phyloP scores from a whole-genome alignment of 1,139 yeast genomes.

The Lodderomyces jiufengensis region DNA sequence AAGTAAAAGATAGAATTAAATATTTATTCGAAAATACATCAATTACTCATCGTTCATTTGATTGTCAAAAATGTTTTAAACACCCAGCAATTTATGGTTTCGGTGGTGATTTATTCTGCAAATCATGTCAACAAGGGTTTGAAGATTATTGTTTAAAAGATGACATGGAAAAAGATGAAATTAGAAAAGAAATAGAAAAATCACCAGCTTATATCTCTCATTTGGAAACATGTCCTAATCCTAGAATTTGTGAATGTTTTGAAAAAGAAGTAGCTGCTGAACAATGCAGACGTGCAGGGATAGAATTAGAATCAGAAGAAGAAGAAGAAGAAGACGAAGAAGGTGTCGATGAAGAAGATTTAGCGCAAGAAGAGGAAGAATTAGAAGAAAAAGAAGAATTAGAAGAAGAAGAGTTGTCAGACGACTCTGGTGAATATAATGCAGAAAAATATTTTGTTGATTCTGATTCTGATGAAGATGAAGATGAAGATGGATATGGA shows the following conservation, averaged over 20 bases:
- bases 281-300: neutral
- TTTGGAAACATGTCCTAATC: no score
- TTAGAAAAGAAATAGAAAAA: no score
- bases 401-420: no score
- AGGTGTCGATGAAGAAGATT: neutral
- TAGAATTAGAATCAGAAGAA: neutral
- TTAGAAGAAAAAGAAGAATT: neutral
- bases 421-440: neutral
- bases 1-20: slow-evolving; percentile 3
- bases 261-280: no score
- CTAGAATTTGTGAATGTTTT: no score
- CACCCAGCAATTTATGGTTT: no score
- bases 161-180: slow-evolving; percentile 1
- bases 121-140: no score
- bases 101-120: no score
- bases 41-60: no score
- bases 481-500: slow-evolving; percentile 6
- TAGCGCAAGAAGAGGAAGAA: slow-evolving; percentile 1
- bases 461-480: slow-evolving; percentile 7
- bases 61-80: no score
- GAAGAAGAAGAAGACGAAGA: slow-evolving; percentile 1
- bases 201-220: no score
- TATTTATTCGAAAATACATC: neutral
- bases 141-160: neutral
- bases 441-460: slow-evolving; percentile 1